phyloP scores from a whole-genome alignment of 495 filamentous ascomycete species.

The Xylaria scruposa region DNA sequence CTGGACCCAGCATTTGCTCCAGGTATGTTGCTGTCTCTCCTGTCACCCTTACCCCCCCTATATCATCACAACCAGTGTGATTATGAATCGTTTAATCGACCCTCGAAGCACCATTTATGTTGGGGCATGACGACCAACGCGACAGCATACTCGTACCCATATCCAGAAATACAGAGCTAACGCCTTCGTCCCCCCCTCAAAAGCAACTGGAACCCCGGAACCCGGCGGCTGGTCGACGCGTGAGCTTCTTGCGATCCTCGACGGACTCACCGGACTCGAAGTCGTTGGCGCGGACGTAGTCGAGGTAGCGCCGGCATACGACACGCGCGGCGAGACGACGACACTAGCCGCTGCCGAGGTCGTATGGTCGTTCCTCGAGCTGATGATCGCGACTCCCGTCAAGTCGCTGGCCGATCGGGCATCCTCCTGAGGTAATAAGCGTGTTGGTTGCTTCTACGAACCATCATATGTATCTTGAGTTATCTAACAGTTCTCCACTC shows the following conservation, averaged over 20 bases:
- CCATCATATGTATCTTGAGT: background rate
- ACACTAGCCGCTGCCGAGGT: slow-evolving; percentile 68
- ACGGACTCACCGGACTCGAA: slow-evolving; percentile 68
- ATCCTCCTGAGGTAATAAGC: background rate
- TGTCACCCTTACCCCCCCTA: slow-evolving; percentile 45
- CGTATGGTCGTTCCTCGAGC: slow-evolving; percentile 41
- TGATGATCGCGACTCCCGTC: slow-evolving; percentile 48
- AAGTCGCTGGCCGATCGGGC: slow-evolving; percentile 19
- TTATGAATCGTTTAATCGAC: background rate
- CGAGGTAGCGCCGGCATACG: slow-evolving; percentile 75
- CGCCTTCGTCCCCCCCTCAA: background rate
- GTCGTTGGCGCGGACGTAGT: slow-evolving; percentile 82
- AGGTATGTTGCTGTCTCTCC: slow-evolving; percentile 41
- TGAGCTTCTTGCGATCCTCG: slow-evolving; percentile 60
- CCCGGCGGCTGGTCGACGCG: slow-evolving; percentile 87
- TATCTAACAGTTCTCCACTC: background rate
- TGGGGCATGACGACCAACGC: background rate
- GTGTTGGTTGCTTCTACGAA: background rate
- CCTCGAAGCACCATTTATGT: background rate
- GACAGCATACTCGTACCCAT: background rate
- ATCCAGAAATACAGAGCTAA: background rate
- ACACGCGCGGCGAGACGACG: slow-evolving; percentile 71
- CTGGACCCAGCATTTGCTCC: slow-evolving; percentile 73
- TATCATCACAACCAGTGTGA: background rate
- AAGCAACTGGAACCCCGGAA: slow-evolving; percentile 83